These are phyloP conservation scores for Hortaea sp. DNA, from an alignment of 2,329 filamentous ascomycete genomes.

Conservation along the genomic window DNA sequence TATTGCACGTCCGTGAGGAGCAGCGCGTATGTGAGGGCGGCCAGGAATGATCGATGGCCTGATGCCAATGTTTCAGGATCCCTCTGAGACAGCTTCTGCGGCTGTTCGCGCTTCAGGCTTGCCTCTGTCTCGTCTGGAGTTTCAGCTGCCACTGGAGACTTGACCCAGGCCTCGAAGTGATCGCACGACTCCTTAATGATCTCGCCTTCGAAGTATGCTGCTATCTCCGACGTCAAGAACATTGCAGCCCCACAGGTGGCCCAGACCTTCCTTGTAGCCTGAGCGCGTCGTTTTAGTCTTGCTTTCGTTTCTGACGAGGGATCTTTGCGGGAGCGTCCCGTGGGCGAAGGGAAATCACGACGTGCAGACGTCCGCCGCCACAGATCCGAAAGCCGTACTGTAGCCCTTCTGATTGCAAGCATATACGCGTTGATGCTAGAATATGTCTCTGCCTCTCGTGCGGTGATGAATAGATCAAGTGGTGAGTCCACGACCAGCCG, in stretches of 20 bases:
- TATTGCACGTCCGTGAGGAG: slow-evolving; percentile 56
- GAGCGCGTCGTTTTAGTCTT: slow-evolving; percentile 52
- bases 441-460: slow-evolving; percentile 67
- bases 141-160: slow-evolving; percentile 6
- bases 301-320: slow-evolving; percentile 48
- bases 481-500: slow-evolving; percentile 66
- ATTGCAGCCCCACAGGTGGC: slow-evolving; percentile 78
- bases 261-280: slow-evolving; percentile 73
- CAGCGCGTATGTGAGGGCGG: slow-evolving; percentile 54
- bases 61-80: slow-evolving; percentile 78
- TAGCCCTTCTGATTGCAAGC: slow-evolving; percentile 71
- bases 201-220: slow-evolving; percentile 82
- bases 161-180: slow-evolving; percentile 62
- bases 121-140: neutral
- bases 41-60: slow-evolving; percentile 69
- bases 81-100: slow-evolving; percentile 34
- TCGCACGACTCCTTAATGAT: slow-evolving; percentile 74
- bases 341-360: slow-evolving; percentile 64
- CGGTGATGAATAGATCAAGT: slow-evolving; percentile 75
- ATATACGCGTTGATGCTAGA: slow-evolving; percentile 81
- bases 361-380: slow-evolving; percentile 79
- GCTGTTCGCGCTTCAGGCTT: neutral
- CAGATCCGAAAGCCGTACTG: slow-evolving; percentile 71
- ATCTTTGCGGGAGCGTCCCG: slow-evolving; percentile 35
- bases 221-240: slow-evolving; percentile 80